phyloP scores from a whole-genome alignment of 1,284 basidiomycete genomes.

The Termitomyces sp. region DNA sequence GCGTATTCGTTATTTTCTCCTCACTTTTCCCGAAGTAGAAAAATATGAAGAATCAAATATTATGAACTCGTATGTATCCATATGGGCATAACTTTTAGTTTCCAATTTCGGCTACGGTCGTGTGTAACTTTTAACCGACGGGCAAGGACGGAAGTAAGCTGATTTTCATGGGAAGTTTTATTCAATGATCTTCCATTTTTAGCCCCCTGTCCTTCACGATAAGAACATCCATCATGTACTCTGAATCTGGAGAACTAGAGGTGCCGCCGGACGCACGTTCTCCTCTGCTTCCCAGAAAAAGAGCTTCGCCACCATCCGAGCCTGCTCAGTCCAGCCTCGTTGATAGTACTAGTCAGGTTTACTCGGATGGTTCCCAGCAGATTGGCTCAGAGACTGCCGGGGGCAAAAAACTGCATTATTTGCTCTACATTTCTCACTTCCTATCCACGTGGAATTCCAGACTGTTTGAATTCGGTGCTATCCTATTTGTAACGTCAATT shows the following conservation, averaged over 20 bases:
- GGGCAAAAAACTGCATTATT: neutral
- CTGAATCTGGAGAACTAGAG: neutral
- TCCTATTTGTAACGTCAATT: slow-evolving; percentile 20
- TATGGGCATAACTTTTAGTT: no score
- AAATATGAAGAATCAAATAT: no score
- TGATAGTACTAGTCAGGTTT: neutral
- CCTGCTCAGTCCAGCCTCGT: neutral
- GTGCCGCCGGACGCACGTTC: neutral
- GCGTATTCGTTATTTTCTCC: no score
- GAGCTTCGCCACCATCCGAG: neutral
- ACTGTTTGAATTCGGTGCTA: slow-evolving; percentile 21
- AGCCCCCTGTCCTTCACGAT: neutral
- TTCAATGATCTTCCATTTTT: neutral
- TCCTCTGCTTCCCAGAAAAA: slow-evolving; percentile 1
- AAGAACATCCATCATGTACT: neutral
- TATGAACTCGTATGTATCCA: no score
- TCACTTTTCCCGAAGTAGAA: no score
- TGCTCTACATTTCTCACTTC: slow-evolving; percentile 20
- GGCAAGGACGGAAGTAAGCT: no score
- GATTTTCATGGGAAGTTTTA: neutral
- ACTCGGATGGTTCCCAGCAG: neutral
- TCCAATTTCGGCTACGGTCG: neutral
- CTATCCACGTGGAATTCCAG: slow-evolving; percentile 22
- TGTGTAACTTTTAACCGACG: neutral
- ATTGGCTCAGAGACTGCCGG: neutral